Percentiles rank a stretch among this genome's conserved stretches.
phyloP scores from a whole-genome alignment of 2,329 filamentous ascomycete species.

The Chaetomiaceae sp. region DNA sequence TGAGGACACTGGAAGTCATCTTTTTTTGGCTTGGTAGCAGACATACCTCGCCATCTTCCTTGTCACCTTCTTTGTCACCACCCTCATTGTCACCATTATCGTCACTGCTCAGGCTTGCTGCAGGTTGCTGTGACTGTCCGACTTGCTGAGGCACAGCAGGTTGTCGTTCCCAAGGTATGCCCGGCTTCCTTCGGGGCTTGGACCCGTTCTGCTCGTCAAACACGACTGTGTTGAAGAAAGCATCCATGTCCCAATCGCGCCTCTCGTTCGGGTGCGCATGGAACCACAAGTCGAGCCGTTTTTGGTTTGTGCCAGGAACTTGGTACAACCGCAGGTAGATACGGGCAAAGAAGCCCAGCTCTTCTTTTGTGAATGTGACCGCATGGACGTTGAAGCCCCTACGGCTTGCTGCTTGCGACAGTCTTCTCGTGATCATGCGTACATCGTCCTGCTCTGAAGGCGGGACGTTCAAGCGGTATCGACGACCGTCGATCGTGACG shows the following conservation, averaged over 20 bases:
- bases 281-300: background rate
- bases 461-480: background rate
- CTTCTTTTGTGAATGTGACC: background rate
- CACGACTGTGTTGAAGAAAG: background rate
- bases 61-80: too few species aligned
- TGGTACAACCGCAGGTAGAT: background rate
- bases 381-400: background rate
- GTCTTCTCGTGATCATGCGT: background rate
- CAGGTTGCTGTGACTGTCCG: too few species aligned
- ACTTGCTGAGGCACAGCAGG: too few species aligned
- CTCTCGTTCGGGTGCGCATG: background rate
- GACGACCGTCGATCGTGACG: background rate
- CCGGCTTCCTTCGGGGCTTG: background rate
- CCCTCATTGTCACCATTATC: too few species aligned
- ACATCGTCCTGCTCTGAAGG: background rate
- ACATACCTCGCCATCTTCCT: too few species aligned
- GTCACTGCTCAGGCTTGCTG: too few species aligned
- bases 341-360: background rate
- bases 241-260: background rate
- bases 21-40: too few species aligned
- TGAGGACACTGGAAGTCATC: too few species aligned
- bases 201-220: background rate
- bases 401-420: background rate
- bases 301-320: background rate
- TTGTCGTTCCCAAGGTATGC: too few species aligned